Evolutionary conservation across 1,284 basidiomycete genomes (phyloP).

Genomic region (Stygiomarasmius scandens): DNA sequence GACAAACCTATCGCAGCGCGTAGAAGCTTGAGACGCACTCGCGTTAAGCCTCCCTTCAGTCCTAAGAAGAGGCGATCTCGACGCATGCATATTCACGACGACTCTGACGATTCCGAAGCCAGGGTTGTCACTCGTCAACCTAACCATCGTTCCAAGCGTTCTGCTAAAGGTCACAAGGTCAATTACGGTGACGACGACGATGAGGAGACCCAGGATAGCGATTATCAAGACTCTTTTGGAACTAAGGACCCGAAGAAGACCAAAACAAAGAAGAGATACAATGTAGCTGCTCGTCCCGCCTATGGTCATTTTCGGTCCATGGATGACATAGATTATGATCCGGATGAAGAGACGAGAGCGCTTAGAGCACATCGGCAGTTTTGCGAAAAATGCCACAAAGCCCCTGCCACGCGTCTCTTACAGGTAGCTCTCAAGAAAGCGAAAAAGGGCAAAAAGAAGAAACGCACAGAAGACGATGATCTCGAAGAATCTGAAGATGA

Average conservation of each 20-base stretch:
- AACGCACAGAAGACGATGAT: slow-evolving; percentile 43
- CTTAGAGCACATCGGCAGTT: slow-evolving; percentile 60
- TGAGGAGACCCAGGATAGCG: slow-evolving; percentile 32
- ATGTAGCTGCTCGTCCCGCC: slow-evolving; percentile 53
- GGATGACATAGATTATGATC: slow-evolving; percentile 59
- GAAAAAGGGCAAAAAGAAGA: slow-evolving; percentile 44
- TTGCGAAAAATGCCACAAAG: slow-evolving; percentile 72
- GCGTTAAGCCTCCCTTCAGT: slow-evolving; percentile 56
- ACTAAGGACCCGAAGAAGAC: slow-evolving; percentile 27
- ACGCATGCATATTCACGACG: slow-evolving; percentile 28
- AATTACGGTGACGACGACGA: slow-evolving; percentile 37
- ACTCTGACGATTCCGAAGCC: slow-evolving; percentile 40
- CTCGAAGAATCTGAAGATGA: slow-evolving; percentile 58
- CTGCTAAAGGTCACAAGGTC: slow-evolving; percentile 36
- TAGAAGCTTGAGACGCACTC: slow-evolving; percentile 30
- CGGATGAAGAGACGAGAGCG: slow-evolving; percentile 55
- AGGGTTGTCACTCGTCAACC: slow-evolving; percentile 32
- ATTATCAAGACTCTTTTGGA: slow-evolving; percentile 22
- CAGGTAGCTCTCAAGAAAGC: slow-evolving; percentile 40
- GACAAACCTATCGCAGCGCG: slow-evolving; percentile 26
- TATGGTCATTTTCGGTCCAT: slow-evolving; percentile 70
- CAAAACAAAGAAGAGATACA: slow-evolving; percentile 30
- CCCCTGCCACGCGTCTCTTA: slow-evolving; percentile 60
- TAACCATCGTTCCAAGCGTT: slow-evolving; percentile 41
- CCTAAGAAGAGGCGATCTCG: slow-evolving; percentile 57